Evolutionary conservation across 108 stramenopile genomes (phyloP).

Genomic region (Cyclotella cryptica): DNA sequence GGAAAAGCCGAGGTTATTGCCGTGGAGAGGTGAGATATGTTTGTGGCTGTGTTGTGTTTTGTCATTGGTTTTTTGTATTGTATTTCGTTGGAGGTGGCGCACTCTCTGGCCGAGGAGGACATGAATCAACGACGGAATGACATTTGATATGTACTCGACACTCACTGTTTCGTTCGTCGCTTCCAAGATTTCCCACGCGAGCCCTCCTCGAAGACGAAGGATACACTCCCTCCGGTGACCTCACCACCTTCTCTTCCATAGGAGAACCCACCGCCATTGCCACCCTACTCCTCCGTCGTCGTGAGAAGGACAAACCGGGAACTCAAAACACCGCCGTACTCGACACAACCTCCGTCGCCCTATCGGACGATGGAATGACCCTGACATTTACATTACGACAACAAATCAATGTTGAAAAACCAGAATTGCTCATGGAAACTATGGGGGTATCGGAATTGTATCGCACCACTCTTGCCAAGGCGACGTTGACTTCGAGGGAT

Average conservation of each 20-base stretch:
- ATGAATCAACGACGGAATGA: too few species aligned
- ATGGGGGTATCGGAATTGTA: constrained; percentile 73
- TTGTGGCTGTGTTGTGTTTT: not conserved
- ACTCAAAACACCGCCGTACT: constrained; percentile 50
- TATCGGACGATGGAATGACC: constrained; percentile 70
- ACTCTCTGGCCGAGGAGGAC: too few species aligned
- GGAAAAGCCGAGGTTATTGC: constrained; percentile 86
- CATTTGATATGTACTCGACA: not conserved
- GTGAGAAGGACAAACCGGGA: constrained; percentile 81
- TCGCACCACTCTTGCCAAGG: constrained; percentile 79
- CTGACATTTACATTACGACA: constrained; percentile 66
- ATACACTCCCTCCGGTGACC: constrained; percentile 68
- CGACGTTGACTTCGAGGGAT: constrained; percentile 69
- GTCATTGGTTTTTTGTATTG: not conserved
- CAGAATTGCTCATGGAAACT: constrained; percentile 83
- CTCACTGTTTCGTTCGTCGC: not conserved
- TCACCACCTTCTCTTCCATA: constrained; percentile 70
- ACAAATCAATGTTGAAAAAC: constrained; percentile 88
- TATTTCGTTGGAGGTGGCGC: not conserved
- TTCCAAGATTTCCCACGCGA: constrained; percentile 58
- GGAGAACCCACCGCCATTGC: constrained; percentile 77
- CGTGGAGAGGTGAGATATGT: constrained; percentile 64
- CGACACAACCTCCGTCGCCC: constrained; percentile 39
- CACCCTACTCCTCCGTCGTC: constrained; percentile 61
- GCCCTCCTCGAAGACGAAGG: constrained; percentile 85